Percentiles rank a stretch among this genome's conserved stretches.
Evolutionary conservation across 2,329 filamentous ascomycete genomes (phyloP).

Genomic region (Parastagonospora avenae): DNA sequence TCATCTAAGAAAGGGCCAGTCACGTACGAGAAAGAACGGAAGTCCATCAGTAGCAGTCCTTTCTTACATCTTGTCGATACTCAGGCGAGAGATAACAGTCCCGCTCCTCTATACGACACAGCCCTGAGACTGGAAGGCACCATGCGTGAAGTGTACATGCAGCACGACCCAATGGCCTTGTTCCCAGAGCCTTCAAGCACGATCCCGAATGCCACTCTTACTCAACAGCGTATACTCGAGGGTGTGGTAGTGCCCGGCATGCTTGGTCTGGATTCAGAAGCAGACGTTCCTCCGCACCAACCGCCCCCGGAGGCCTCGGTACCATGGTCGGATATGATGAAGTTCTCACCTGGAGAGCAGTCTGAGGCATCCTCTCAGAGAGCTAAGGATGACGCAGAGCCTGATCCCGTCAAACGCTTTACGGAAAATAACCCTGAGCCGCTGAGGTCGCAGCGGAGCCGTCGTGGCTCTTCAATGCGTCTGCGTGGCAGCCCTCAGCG

Average conservation of each 20-base stretch:
- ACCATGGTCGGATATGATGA: conserved; percentile 45
- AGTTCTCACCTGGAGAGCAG: conserved; percentile 23
- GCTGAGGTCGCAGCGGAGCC: conserved; percentile 8
- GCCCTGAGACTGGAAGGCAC: conserved; percentile 37
- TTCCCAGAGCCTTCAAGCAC: conserved; percentile 52
- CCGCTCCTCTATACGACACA: conserved; percentile 2
- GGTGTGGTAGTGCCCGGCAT: conserved; percentile 34
- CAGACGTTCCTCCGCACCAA: conserved; percentile 15
- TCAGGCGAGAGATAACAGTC: not conserved
- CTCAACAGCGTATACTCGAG: conserved; percentile 48
- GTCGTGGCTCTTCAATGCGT: conserved; percentile 6
- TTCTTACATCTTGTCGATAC: conserved; percentile 1
- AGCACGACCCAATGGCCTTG: conserved; percentile 48
- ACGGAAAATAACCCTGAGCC: not conserved
- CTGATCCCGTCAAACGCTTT: not conserved
- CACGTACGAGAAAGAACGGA: conserved; percentile 16
- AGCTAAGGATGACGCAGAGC: not conserved
- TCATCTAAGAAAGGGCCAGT: conserved; percentile 6
- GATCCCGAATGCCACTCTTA: conserved; percentile 48
- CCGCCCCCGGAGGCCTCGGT: conserved; percentile 36
- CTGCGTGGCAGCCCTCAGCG: conserved; percentile 8
- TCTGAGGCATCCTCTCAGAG: conserved; percentile 10
- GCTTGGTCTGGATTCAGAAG: conserved; percentile 26
- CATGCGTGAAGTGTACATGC: conserved; percentile 42
- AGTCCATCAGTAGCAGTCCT: conserved; percentile 12